Evolutionary conservation across 768 basidiomycete species (phyloP), one percentile per base, ranked within the genome.

Genomic region (Cubamyces lactineus): DNA sequence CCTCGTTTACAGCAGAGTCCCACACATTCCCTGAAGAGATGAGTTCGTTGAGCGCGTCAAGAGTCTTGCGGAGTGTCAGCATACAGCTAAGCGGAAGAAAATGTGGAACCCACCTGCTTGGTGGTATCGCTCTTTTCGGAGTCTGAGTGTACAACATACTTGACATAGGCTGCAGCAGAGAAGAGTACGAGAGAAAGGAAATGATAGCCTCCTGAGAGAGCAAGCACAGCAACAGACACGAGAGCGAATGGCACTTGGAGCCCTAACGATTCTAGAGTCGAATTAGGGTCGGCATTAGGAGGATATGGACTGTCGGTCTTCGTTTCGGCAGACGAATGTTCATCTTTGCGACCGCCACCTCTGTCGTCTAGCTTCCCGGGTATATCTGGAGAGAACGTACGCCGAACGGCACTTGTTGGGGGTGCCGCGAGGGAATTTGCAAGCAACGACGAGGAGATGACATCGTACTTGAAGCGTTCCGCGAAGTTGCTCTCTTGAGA

Each of bases 381-480:
- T 12, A 70, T 43, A 3, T 70, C 69, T 3, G 71, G 67, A 3
- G 66, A 55, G 43, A 71, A 66, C 15, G 66, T 41, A 15, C 63
- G 70, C 9, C 67, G 68, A 2, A 43, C 51, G 2, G 63, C 58
- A 39, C 53, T 59, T 13, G 64, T 30, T n/a, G 82, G 74, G 30
- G 71, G 58, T 7, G 82, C 66, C 42, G 85, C 69, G 58, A 86
- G 77, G 54, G 84, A 76, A 2, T 84, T 72, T 3, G 88, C 84
- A n/a, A 92, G 80, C 9, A 92, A 78, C 8, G 89, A 85, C 2
- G 91, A 92, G 3, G 91, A 91, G 61, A 92, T 91, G 3, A 92
- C 83, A 61, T 84, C 85, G 80, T 92, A 92, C 72, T 92, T 92
- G 83, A 93, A 92, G 43, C 83, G 87, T 74, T 93, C 91, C 9